Evolutionary conservation across 2,329 filamentous ascomycete species (phyloP), one percentile per base, ranked within the genome.

Genomic region (Geosmithia morbida): DNA sequence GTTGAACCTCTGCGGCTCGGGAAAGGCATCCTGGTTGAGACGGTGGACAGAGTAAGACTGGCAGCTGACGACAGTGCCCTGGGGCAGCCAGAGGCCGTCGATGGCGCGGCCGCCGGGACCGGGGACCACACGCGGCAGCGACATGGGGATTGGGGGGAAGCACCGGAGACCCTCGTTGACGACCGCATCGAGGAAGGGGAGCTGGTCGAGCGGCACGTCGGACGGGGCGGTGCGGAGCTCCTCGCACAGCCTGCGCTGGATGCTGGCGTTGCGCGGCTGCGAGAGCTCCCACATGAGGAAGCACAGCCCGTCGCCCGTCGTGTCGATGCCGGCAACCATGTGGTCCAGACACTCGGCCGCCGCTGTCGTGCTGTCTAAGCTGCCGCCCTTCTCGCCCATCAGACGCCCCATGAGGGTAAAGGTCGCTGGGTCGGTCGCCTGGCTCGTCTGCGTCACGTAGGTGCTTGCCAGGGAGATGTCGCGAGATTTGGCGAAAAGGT

Each of bases 251-350:
- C 47, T 33, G 14, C 26, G 20, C 58, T 84, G 81, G 45, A 75
- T 65, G 2, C 57, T 49, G 1, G 65, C 54, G 4, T 73, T 79
- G 7, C 68, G 61, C 2, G 78, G 75, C 51, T 77, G 74, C 2
- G 81, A 85, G 2, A 86, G 66, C 57, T 84, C 74, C 72, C 80
- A 81, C 75, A 86, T 81, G 13, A 85, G 66, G 56, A 85, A 85
- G 55, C 79, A 84, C 0, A 85, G 65, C 0, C 71, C 79, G 53
- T 85, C 81, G 16, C 68, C 69, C 1, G 71, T 74, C 0, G 72
- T 76, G 48, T 75, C 69, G 10, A 75, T 71, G 0, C 71, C 72
- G 0, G 72, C 73, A 1, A 71, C 59, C 13, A 76, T 62, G 49
- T 77, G 73, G 47, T 77, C 73, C 1, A 72, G 71, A 13, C 63